Percentiles rank a stretch among this genome's conserved stretches.
phyloP scores from a whole-genome alignment of 192 early-diverging fungal genomes.

The Entomortierella parvispora region DNA sequence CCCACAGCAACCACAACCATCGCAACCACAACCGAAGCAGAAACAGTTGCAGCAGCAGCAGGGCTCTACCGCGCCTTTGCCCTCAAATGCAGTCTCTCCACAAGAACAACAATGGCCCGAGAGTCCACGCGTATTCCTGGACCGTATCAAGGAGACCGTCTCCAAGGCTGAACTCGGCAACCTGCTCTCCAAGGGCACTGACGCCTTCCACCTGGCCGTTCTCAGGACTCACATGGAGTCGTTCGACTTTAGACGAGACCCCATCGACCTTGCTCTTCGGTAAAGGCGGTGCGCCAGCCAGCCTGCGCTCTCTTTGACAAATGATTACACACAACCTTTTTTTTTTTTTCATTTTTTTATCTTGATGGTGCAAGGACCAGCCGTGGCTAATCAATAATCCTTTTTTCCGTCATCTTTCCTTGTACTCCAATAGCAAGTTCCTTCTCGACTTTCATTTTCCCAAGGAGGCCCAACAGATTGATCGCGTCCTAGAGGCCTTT shows the following conservation, averaged over 20 bases:
- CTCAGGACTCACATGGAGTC: slow-evolving; percentile 67
- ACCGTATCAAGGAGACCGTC: slow-evolving; percentile 55
- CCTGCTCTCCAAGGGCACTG: slow-evolving; percentile 61
- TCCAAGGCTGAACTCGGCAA: slow-evolving; percentile 63
- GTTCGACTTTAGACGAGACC: slow-evolving; percentile 69
- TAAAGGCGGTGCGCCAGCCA: slow-evolving; percentile 15
- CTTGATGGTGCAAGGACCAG: slow-evolving; percentile 1
- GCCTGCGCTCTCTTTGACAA: slow-evolving; percentile 6
- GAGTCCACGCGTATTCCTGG: slow-evolving; percentile 54
- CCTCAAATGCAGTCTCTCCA: too few relatives aligned
- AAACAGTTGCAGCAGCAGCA: too few relatives aligned
- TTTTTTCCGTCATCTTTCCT: background rate
- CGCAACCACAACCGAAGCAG: too few relatives aligned
- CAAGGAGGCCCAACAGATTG: slow-evolving; percentile 87
- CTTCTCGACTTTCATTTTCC: slow-evolving; percentile 79
- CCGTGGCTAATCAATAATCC: background rate
- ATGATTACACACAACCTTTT: too few relatives aligned
- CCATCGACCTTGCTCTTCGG: slow-evolving; percentile 73
- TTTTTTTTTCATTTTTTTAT: background rate
- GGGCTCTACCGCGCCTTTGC: too few relatives aligned
- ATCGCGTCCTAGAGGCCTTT: slow-evolving; percentile 80
- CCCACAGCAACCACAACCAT: background rate
- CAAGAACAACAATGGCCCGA: slow-evolving; percentile 25
- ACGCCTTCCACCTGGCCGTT: slow-evolving; percentile 64
- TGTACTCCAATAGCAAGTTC: slow-evolving; percentile 64